These are phyloP conservation scores for Trichosporon sp. DNA, from an alignment of 1,284 basidiomycete species.

Conservation along the genomic window DNA sequence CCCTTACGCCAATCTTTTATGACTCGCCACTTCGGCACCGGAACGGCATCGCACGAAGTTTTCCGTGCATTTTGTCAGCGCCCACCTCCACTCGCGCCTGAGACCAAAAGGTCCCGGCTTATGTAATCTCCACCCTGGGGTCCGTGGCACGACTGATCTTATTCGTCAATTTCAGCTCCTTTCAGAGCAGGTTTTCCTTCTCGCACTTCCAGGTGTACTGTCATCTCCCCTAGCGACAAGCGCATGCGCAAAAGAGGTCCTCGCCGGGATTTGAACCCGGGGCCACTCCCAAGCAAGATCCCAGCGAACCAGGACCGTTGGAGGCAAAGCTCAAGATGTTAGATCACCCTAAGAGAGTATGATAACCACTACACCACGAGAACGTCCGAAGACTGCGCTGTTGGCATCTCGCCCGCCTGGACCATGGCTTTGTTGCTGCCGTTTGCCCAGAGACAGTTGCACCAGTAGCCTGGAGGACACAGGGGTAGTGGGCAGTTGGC, in stretches of 20 bases:
- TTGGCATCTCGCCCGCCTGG: background rate
- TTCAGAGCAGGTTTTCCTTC: background rate
- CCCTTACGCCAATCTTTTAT: background rate
- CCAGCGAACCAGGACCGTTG: background rate
- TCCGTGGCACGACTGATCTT: background rate
- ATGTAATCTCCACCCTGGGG: background rate
- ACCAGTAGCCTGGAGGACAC: too few relatives aligned
- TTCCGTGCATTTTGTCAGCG: background rate
- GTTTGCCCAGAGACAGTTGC: too few relatives aligned
- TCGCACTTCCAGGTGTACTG: too few relatives aligned
- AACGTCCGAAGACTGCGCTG: background rate
- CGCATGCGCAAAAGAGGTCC: background rate
- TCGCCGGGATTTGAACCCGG: background rate
- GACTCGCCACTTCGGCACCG: too few relatives aligned
- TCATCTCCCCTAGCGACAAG: too few relatives aligned
- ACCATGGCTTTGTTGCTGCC: too few relatives aligned
- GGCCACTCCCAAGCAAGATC: background rate
- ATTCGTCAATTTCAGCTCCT: background rate
- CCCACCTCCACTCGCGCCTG: background rate
- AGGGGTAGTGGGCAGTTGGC: too few relatives aligned
- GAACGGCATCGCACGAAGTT: background rate
- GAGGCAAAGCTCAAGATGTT: constrained; percentile 1
- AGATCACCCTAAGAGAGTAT: constrained; percentile 1
- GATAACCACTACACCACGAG: constrained; percentile 1
- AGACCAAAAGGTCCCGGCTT: background rate